phyloP scores from a whole-genome alignment of 257 asterid genomes.

The Fraxinus quadrangulata region DNA sequence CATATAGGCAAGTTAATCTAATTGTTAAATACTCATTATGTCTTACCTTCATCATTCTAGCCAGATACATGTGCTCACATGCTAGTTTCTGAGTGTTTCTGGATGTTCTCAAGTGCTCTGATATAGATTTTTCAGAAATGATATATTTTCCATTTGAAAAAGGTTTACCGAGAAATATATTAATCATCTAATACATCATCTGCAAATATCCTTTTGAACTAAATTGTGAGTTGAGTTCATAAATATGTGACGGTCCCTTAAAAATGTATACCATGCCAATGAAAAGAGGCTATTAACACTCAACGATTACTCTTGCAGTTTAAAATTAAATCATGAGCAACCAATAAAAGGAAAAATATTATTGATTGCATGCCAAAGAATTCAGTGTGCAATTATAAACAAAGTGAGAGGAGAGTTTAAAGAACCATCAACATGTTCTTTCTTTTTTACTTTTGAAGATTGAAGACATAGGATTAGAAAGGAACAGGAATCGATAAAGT shows the following conservation, averaged over 20 bases:
- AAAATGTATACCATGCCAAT: neutral
- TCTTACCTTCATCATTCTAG: slow-evolving; percentile 5
- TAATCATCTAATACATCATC: neutral
- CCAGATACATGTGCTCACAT: neutral
- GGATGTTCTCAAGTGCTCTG: neutral
- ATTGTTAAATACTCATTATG: slow-evolving; percentile 3
- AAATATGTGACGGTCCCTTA: neutral
- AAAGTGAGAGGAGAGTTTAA: neutral
- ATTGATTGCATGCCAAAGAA: neutral
- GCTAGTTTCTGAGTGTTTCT: neutral
- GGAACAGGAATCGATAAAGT: neutral
- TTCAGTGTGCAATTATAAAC: neutral
- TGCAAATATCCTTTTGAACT: neutral
- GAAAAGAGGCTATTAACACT: too few relatives aligned
- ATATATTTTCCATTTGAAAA: neutral
- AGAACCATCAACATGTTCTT: neutral
- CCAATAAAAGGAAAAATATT: neutral
- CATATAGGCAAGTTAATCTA: slow-evolving; percentile 66
- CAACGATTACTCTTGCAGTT: neutral
- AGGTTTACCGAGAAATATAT: neutral
- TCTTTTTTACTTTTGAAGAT: slow-evolving; percentile 19
- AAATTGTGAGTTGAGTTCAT: neutral
- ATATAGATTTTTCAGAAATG: neutral
- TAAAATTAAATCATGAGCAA: neutral
- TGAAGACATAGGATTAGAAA: neutral